Evolutionary conservation across 1,284 basidiomycete genomes (phyloP), one percentile per base, ranked within the genome.

Genomic region (Rhodotorula sp.): DNA sequence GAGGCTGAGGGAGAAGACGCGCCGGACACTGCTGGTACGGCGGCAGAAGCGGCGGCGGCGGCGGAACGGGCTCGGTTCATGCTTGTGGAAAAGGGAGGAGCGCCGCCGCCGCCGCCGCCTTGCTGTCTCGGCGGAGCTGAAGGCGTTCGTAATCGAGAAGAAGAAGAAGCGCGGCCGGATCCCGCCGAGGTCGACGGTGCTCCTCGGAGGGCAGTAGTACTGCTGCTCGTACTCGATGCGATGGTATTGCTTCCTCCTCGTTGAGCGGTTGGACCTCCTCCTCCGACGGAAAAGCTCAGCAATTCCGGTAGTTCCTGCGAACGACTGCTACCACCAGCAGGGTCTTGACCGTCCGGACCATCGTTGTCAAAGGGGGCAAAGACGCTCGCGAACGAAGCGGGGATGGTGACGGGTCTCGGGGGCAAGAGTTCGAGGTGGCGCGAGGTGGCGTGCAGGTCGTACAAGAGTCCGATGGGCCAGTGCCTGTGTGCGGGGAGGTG

Each of bases 381-480:
- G 74, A 89, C 87, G 53, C 67, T 64, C 55, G 69, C 69, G 29
- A 84, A 84, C 77, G 89, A 86, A 10, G 76, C 30, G 6, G 62
- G 68, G n/a, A 65, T 48, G 18, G 37, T 10, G 69, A 44, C 24
- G 22, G 46, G 46, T 8, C 15, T 48, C 17, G 54, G 44, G 10
- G 53, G 48, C 5, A 44, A 49, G 58, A 65, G 63, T 26, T 49
- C 30, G 10, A 54, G 30, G 1, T 62, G 61, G 24, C 5, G 5
- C 3, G 64, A 29, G 71, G 63, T 17, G 37, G 54, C 65, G 59
- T 61, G 77, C 78, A 89, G 89, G 80, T 96, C 91, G 78, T 94
- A 93, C 74, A 96, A 87, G 57, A 96, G 84, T 51, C 95, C 94
- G 72, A 97, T 87, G 49, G 94, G 88, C 94, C 94, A 96, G 81